A percentile compares a stretch with the other conserved stretches of the same genome.
phyloP scores from a whole-genome alignment of 768 basidiomycete species.

The Psilocybe sp. region DNA sequence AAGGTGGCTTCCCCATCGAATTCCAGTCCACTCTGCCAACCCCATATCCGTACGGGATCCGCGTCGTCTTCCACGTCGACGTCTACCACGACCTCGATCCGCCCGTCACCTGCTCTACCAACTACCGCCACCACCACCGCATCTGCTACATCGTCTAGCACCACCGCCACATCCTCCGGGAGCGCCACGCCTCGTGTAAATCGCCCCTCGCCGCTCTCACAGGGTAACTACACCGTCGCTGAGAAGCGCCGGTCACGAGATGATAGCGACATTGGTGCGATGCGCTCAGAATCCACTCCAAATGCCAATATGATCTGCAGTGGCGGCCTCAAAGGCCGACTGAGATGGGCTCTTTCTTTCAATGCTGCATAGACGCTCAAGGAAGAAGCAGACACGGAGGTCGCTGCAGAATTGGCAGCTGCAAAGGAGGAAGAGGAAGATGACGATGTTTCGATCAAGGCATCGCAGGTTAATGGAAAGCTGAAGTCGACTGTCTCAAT shows the following conservation, averaged over 20 bases:
- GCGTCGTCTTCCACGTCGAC: slow-evolving; percentile 49
- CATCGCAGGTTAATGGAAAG: slow-evolving; percentile 31
- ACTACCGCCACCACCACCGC: slow-evolving; percentile 34
- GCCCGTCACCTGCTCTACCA: slow-evolving; percentile 22
- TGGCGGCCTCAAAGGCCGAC: slow-evolving; percentile 72
- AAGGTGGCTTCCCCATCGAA: slow-evolving; percentile 24
- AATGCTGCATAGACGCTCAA: slow-evolving; percentile 48
- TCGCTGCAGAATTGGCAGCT: slow-evolving; percentile 30
- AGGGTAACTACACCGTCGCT: slow-evolving; percentile 57
- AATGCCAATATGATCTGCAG: slow-evolving; percentile 43
- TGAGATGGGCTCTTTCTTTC: slow-evolving; percentile 72
- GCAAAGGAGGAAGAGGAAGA: slow-evolving; percentile 34
- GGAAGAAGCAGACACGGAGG: slow-evolving; percentile 26
- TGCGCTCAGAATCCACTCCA: slow-evolving; percentile 41
- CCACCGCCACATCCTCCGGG: slow-evolving; percentile 23
- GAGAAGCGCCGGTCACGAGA: slow-evolving; percentile 79
- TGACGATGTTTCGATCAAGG: slow-evolving; percentile 50
- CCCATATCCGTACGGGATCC: slow-evolving; percentile 24
- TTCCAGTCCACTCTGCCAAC: slow-evolving; percentile 14
- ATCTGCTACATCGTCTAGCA: slow-evolving; percentile 29
- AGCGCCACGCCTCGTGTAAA: slow-evolving; percentile 37
- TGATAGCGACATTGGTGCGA: slow-evolving; percentile 65
- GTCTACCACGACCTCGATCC: slow-evolving; percentile 33
- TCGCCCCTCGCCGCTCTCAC: slow-evolving; percentile 69
- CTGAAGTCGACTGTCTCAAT: slow-evolving; percentile 30